These are phyloP conservation scores for Penicillium argentinense DNA, from an alignment of 495 filamentous ascomycete genomes.

Conservation along the genomic window DNA sequence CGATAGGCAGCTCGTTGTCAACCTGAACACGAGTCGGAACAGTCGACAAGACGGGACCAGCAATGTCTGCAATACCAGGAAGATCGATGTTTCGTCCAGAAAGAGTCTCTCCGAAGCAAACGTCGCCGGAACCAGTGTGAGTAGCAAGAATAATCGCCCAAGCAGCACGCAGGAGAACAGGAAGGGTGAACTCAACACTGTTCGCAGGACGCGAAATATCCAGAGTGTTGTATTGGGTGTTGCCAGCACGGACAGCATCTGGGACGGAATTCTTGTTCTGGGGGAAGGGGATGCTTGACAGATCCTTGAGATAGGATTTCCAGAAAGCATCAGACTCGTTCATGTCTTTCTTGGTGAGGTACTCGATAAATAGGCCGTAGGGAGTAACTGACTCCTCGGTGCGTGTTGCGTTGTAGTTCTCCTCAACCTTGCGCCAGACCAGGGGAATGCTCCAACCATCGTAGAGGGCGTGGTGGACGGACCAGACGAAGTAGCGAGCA, in stretches of 20 bases:
- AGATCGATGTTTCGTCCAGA: conserved; percentile 55
- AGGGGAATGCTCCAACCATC: conserved; percentile 67
- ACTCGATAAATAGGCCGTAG: conserved; percentile 45
- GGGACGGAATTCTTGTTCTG: conserved; percentile 28
- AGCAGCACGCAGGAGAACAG: conserved; percentile 52
- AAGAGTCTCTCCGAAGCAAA: conserved; percentile 56
- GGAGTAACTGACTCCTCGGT: conserved; percentile 18
- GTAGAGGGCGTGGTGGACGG: conserved; percentile 69
- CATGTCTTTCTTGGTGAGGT: conserved; percentile 35
- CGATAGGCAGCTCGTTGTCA: conserved; percentile 31
- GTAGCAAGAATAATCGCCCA: conserved; percentile 52
- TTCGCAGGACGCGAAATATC: conserved; percentile 18
- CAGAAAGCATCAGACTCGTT: conserved; percentile 44
- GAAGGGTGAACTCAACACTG: conserved; percentile 40
- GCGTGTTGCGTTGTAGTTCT: conserved; percentile 32
- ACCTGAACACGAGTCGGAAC: conserved; percentile 48
- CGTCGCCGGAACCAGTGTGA: conserved; percentile 46
- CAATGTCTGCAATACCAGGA: conserved; percentile 48
- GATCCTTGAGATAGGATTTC: conserved; percentile 35
- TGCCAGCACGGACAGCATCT: conserved; percentile 30
- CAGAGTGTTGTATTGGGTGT: conserved; percentile 29
- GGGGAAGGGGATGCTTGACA: conserved; percentile 31
- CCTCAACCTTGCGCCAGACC: conserved; percentile 56
- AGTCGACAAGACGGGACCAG: conserved; percentile 55
- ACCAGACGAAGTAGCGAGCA: conserved; percentile 55